Percentiles rank a stretch among this genome's conserved stretches.
These are phyloP conservation scores for Neurospora sp. DNA, from an alignment of 2,329 filamentous ascomycete species.

Conservation along the genomic window DNA sequence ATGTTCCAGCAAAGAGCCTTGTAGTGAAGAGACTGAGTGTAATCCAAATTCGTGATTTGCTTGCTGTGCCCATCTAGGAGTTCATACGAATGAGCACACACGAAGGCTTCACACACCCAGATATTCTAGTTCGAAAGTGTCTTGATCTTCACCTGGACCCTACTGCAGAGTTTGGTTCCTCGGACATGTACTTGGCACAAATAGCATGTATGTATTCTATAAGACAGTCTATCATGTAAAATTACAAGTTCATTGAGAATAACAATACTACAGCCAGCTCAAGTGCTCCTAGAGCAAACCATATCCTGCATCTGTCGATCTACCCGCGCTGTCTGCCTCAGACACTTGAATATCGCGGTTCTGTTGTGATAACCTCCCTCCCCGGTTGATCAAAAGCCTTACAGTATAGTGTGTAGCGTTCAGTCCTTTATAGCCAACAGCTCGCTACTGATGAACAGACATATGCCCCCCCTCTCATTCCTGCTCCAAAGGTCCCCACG, in stretches of 20 bases:
- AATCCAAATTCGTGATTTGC: too few relatives aligned
- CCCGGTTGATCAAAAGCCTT: not conserved
- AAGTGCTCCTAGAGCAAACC: not conserved
- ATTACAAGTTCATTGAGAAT: not conserved
- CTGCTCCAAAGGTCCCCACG: not conserved
- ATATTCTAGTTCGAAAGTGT: not conserved
- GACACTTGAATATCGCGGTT: not conserved
- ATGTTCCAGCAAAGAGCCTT: not conserved
- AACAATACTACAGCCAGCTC: not conserved
- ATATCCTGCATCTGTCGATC: not conserved
- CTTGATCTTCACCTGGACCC: not conserved
- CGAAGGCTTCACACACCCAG: not conserved
- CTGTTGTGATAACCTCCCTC: not conserved
- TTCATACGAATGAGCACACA: not conserved
- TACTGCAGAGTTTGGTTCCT: not conserved
- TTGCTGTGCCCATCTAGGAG: not conserved
- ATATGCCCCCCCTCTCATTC: not conserved
- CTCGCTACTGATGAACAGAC: not conserved
- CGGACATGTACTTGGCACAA: not conserved
- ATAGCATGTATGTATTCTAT: not conserved
- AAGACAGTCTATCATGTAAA: not conserved
- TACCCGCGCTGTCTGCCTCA: not conserved
- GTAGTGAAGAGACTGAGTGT: not conserved
- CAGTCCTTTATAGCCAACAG: not conserved
- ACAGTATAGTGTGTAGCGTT: not conserved